These are phyloP conservation scores for Globisporangium spiculum DNA, from an alignment of 352 stramenopile species.

Conservation along the genomic window DNA sequence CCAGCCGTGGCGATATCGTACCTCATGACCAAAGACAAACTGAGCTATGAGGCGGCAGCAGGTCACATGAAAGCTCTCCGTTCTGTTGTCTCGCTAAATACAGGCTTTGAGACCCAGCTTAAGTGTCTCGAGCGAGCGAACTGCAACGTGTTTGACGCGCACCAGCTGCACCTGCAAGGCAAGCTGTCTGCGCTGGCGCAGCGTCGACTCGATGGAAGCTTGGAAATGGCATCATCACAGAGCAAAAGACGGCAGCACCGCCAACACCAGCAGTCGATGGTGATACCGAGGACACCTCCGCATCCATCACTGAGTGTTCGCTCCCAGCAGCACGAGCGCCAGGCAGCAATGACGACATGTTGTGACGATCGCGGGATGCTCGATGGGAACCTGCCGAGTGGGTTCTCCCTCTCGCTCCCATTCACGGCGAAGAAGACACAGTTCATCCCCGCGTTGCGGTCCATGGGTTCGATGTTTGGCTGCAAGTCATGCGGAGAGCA, in stretches of 20 bases:
- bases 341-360: slow-evolving; percentile 6
- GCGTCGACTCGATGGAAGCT: slow-evolving; percentile 30
- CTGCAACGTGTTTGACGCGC: slow-evolving; percentile 70
- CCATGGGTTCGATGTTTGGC: slow-evolving; percentile 69
- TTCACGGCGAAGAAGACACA: slow-evolving; percentile 17
- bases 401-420: slow-evolving; percentile 51
- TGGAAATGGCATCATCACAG: slow-evolving; percentile 15
- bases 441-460: slow-evolving; percentile 71
- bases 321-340: slow-evolving; percentile 5
- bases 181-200: slow-evolving; percentile 36
- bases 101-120: slow-evolving; percentile 84
- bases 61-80: slow-evolving; percentile 52
- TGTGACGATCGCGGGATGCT: slow-evolving; percentile 67
- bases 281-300: slow-evolving; percentile 14
- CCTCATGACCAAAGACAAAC: slow-evolving; percentile 67
- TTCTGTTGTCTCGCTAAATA: slow-evolving; percentile 72
- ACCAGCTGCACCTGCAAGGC: slow-evolving; percentile 67
- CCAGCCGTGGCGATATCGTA: slow-evolving; percentile 77
- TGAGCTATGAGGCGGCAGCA: slow-evolving; percentile 48
- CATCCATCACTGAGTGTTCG: slow-evolving; percentile 25
- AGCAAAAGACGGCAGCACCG: slow-evolving; percentile 25
- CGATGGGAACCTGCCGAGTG: slow-evolving; percentile 44
- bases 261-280: neutral
- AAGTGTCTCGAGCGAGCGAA: slow-evolving; percentile 62
- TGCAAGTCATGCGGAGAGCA: slow-evolving; percentile 53